phyloP scores from a whole-genome alignment of 805 yeast species.

The Dipodascopsis uninucleata region DNA sequence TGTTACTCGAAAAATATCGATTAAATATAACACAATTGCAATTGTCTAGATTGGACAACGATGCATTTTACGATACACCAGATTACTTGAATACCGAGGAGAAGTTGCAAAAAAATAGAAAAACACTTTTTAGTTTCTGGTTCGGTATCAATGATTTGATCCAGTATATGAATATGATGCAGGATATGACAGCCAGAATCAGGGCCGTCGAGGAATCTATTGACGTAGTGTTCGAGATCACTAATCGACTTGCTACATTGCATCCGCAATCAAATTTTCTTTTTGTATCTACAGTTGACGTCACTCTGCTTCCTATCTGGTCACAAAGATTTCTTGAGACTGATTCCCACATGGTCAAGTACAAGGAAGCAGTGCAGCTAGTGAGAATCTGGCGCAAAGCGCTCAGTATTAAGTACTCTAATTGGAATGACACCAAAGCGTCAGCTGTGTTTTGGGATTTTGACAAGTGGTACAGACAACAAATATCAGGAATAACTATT shows the following conservation, averaged over 20 bases:
- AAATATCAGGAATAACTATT: conserved; percentile 16
- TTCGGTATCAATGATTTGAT: conserved; percentile 25
- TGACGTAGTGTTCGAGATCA: conserved; percentile 8
- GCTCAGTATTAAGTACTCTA: conserved; percentile 7
- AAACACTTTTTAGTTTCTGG: conserved; percentile 16
- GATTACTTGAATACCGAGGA: too few relatives aligned
- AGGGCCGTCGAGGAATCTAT: conserved; percentile 19
- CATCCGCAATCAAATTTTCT: conserved; percentile 23
- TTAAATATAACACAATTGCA: too few relatives aligned
- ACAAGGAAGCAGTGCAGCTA: conserved; percentile 19
- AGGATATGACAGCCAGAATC: conserved; percentile 4
- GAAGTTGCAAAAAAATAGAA: conserved; percentile 6
- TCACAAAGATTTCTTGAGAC: conserved; percentile 3
- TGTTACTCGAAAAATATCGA: background rate
- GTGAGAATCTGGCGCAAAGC: conserved; percentile 14
- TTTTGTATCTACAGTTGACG: conserved; percentile 16
- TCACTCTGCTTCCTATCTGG: conserved; percentile 23
- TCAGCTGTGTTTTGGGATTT: conserved; percentile 19
- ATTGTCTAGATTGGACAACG: too few relatives aligned
- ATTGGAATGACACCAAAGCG: conserved; percentile 19
- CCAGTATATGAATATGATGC: conserved; percentile 12
- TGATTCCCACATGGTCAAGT: conserved; percentile 7
- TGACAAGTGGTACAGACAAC: conserved; percentile 20
- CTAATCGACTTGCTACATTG: conserved; percentile 6
- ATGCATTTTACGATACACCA: too few relatives aligned